Base-by-base conservation (phyloP, 2,329 filamentous ascomycete species). In the Trichoderma gracile region DNA sequence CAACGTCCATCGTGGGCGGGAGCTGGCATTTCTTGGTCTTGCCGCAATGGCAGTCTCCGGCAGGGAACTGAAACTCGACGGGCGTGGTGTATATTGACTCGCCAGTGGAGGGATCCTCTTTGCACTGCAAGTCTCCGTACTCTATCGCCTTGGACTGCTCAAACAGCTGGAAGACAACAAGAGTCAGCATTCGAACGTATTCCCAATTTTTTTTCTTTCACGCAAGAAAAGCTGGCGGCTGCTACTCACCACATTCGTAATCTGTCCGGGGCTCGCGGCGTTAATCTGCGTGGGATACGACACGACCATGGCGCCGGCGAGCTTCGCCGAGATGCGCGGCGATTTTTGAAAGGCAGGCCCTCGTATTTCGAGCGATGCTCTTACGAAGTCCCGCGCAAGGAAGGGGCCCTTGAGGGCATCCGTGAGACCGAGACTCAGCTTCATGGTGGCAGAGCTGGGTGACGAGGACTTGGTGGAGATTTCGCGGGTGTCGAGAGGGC, bases 291-390 rank as follows among this genome's bases (percentile, higher is more conserved):
- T 47, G 40, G 49, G 50, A 63, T 23, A 63, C n/a, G 40, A 54
- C 9, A 63, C 59, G 17, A 45, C 40, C 58, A 61, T 43, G 47
- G 25, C 25, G 43, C 59, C 59, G 50, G 30, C 30, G 42, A 63
- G 47, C 19, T 54, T 63, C 40, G 42, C 59, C 42, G 59, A 54
- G 23, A 63, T 63, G 50, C 59, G 59, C 17, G 59, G 59, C 21
- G 59, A 43, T 55, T 63, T 63, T 38, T 63, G 60, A 56, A 63
- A 63, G 50, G 43, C 23, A 47, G 42, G 50, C 3, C 60, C 60
- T 27, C 52, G 50, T 27, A 63, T 63, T 52, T 56, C 47, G 43
- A 63, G 45, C 17, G 25, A 45, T n/a, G 52, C 60, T 49, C 43
- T 55, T 45, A 63, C 60, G 19, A 6, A 43, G 27, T 56, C 60